These are phyloP conservation scores for Salicornia ramosissima DNA, from an alignment of 148 eudicot genomes.

Conservation along the genomic window DNA sequence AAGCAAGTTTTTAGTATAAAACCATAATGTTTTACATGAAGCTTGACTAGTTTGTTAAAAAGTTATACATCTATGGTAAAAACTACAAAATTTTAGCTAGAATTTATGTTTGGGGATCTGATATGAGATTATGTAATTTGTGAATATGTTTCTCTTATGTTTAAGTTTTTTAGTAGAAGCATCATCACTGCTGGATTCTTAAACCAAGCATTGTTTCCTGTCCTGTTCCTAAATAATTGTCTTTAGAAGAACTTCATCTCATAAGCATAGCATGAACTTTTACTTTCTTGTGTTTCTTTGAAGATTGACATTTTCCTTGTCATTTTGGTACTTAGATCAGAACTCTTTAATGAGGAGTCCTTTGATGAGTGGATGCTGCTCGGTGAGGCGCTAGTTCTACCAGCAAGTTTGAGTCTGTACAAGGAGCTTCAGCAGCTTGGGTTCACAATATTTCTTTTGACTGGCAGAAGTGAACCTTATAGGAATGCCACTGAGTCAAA, in stretches of 20 bases:
- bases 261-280: background rate
- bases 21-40: too few relatives aligned
- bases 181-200: background rate
- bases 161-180: too few relatives aligned
- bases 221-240: background rate
- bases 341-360: constrained; percentile 45
- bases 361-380: constrained; percentile 51
- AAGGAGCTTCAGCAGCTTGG: constrained; percentile 59
- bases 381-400: constrained; percentile 62
- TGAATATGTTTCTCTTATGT: background rate
- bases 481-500: constrained; percentile 51
- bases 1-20: too few relatives aligned
- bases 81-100: too few relatives aligned
- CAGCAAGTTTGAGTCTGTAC: constrained; percentile 72
- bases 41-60: too few relatives aligned
- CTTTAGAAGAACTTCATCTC: background rate
- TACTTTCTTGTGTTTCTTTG: background rate
- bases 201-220: background rate
- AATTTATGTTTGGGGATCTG: too few relatives aligned
- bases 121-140: background rate
- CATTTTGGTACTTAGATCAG: constrained; percentile 34
- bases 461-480: constrained; percentile 63
- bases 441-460: constrained; percentile 64
- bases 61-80: too few relatives aligned
- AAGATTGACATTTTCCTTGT: background rate